Percentiles rank a stretch among this genome's conserved stretches.
Conservation (phyloP, 2,329 filamentous ascomycete genomes). For the Colletotrichum karsti region DNA sequence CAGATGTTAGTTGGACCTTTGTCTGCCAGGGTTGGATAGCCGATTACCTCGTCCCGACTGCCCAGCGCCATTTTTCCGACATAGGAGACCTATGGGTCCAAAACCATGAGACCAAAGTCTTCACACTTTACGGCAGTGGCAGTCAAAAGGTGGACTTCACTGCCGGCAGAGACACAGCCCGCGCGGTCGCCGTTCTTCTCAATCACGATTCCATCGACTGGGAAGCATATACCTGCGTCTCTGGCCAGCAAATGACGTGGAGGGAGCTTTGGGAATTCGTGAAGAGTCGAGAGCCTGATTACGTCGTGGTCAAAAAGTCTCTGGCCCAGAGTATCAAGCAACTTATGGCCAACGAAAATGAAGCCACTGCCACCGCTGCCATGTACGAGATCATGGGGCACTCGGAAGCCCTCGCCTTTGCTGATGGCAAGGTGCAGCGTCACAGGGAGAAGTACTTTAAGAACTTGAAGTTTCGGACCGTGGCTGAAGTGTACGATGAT, state of each 20-base stretch:
- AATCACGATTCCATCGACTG: neutral
- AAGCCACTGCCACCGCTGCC: neutral
- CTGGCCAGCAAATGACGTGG: neutral
- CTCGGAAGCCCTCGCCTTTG: neutral
- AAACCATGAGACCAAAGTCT: neutral
- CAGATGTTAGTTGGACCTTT: neutral
- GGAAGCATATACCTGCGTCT: neutral
- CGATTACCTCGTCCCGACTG: neutral
- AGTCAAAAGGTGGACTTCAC: neutral
- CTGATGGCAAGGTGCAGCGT: accelerated
- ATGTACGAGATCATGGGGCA: neutral
- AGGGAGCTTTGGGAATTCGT: neutral
- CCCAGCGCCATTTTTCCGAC: neutral
- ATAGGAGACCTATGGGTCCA: neutral
- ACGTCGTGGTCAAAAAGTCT: neutral
- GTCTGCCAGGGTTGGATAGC: neutral
- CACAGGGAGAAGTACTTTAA: neutral
- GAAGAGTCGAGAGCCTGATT: neutral
- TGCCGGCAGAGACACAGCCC: neutral
- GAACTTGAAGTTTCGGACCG: neutral
- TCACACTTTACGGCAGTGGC: neutral
- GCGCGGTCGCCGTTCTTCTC: neutral
- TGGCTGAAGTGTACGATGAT: too few species aligned
- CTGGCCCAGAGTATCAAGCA: neutral
- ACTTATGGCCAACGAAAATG: neutral